phyloP scores from a whole-genome alignment of 83 land plant species.

The Larix sibirica region DNA sequence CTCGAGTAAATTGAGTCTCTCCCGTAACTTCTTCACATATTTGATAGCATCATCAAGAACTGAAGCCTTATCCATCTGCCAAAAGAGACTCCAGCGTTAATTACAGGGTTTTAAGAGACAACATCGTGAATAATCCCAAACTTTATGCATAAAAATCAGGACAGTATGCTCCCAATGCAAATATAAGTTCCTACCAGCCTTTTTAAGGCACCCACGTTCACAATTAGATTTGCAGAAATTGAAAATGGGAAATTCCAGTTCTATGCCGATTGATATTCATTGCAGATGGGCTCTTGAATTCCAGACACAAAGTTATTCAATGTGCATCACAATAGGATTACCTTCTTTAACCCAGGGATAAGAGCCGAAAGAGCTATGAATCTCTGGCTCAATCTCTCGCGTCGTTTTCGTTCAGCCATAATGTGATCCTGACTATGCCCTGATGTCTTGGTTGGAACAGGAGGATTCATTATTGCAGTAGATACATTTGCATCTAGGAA shows the following conservation, averaged over 20 bases:
- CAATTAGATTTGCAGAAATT: not conserved
- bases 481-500: not conserved
- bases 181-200: not conserved
- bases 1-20: conserved; percentile 35
- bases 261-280: not conserved
- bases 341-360: conserved; percentile 85
- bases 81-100: not conserved
- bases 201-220: not conserved
- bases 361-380: conserved; percentile 75
- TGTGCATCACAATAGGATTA: conserved; percentile 5
- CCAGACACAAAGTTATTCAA: not conserved
- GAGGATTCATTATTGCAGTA: not conserved
- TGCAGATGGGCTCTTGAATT: not conserved
- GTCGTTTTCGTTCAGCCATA: conserved; percentile 67
- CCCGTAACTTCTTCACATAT: conserved; percentile 54
- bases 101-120: not conserved
- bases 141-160: not conserved
- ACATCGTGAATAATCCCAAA: not conserved
- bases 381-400: conserved; percentile 78
- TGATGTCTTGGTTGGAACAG: not conserved
- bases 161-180: not conserved
- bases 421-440: conserved; percentile 58
- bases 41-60: conserved; percentile 55
- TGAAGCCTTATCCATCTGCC: conserved; percentile 61
- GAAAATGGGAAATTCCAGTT: not conserved